Conservation (phyloP, 495 filamentous ascomycete genomes). For the Penicillium robsamsonii region DNA sequence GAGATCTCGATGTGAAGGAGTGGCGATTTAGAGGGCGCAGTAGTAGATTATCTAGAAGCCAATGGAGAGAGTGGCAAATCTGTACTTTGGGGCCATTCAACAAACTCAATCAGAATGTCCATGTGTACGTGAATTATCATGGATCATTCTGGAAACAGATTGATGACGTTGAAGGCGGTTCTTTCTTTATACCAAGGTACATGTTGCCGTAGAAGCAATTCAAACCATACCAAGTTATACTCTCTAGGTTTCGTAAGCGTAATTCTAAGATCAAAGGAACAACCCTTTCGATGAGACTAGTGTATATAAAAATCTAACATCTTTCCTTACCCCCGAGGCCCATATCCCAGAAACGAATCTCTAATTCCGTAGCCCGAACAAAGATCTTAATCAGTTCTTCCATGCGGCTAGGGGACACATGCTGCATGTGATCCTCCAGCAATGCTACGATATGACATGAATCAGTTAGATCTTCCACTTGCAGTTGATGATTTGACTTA, state of each 20-base stretch:
- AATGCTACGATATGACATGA: constrained; percentile 48
- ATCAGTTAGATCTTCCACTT: constrained; percentile 23
- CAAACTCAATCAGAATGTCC: too few relatives aligned
- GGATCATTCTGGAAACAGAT: too few relatives aligned
- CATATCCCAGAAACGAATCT: constrained; percentile 89
- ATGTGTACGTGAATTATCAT: too few relatives aligned
- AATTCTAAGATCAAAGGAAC: background rate
- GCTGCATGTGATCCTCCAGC: constrained; percentile 65
- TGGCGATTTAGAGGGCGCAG: background rate
- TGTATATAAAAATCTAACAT: background rate
- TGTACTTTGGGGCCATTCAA: too few relatives aligned
- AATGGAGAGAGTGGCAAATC: too few relatives aligned
- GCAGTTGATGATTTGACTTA: constrained; percentile 32
- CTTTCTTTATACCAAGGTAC: too few relatives aligned
- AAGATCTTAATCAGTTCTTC: constrained; percentile 83
- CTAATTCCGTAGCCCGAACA: constrained; percentile 85
- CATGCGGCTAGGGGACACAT: constrained; percentile 69
- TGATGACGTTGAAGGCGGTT: too few relatives aligned
- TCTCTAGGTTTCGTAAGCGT: too few relatives aligned
- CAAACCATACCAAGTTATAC: too few relatives aligned
- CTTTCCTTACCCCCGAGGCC: constrained; percentile 45
- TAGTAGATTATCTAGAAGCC: background rate
- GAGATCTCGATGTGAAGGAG: background rate
- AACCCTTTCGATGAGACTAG: background rate
- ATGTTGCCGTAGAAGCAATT: too few relatives aligned